phyloP scores from a whole-genome alignment of 78 protist genomes.

The Dictyostelium firmibasis region DNA sequence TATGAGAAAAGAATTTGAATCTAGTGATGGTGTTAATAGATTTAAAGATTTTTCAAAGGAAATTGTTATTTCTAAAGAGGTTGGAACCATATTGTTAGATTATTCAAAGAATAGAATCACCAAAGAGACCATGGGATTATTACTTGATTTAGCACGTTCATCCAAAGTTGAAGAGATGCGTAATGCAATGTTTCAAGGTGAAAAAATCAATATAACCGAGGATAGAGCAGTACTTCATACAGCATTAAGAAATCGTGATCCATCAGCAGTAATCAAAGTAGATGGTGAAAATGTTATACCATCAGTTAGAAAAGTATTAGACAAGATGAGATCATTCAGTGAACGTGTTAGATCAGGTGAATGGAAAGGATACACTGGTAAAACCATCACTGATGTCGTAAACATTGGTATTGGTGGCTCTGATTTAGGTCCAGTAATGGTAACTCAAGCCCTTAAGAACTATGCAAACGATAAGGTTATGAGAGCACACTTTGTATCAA shows the following conservation, averaged over 20 bases:
- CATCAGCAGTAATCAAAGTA: slow-evolving; percentile 80
- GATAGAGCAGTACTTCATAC: slow-evolving; percentile 96
- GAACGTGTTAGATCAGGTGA: slow-evolving; percentile 88
- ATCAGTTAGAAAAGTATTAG: slow-evolving; percentile 82
- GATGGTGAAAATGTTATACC: slow-evolving; percentile 97
- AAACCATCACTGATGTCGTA: slow-evolving; percentile 93
- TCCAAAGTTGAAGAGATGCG: slow-evolving; percentile 73
- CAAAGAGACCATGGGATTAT: slow-evolving; percentile 82
- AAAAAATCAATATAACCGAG: slow-evolving; percentile 96
- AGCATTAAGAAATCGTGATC: slow-evolving; percentile 92
- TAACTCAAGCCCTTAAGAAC: slow-evolving; percentile 92
- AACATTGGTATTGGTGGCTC: slow-evolving; percentile 98
- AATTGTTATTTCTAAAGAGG: neutral
- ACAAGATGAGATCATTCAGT: slow-evolving; percentile 77
- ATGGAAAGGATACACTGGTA: slow-evolving; percentile 94
- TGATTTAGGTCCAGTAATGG: slow-evolving; percentile 98
- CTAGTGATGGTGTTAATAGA: slow-evolving; percentile 33
- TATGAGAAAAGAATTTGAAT: slow-evolving; percentile 46
- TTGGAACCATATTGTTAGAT: slow-evolving; percentile 86
- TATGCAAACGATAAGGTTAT: slow-evolving; percentile 77
- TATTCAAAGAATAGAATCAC: slow-evolving; percentile 89
- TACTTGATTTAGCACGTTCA: slow-evolving; percentile 68
- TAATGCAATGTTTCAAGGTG: slow-evolving; percentile 91
- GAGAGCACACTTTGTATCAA: slow-evolving; percentile 92
- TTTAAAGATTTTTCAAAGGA: slow-evolving; percentile 54